Evolutionary conservation across 495 filamentous ascomycete species (phyloP), one percentile per base, ranked within the genome.

Genomic region (Neurospora intermedia): DNA sequence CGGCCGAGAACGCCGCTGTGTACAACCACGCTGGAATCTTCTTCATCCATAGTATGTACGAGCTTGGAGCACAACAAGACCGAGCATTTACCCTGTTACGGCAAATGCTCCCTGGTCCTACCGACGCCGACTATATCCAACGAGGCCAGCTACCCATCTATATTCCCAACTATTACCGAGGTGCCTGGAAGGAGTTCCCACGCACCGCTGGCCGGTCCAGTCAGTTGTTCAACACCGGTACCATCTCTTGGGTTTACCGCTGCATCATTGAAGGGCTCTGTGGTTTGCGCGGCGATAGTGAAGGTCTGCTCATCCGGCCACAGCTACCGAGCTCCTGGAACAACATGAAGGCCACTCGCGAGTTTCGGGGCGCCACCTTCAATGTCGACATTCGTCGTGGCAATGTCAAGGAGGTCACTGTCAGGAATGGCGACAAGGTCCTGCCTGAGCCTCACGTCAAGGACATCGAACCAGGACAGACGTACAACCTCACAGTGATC

Each of bases 81-180:
- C 83, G 85, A 11, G 87, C 87, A 20, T 88, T 83, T 76, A 80
- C 77, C 11, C 76, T 83, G 8, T 79, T 88, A 10, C 82, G 87
- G 4, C 84, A 87, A 77, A 82, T 88, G 75, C 78, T 88, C 18
- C 87, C 87, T 1, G 87, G 87, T 8, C 87, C 87, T 1, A 77
- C 70, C 69, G 82, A 86, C 42, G 81, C 80, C 42, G 87, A 88
- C 74, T 88, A 88, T 75, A 69, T 82, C 35, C 84, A 85, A 76
- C 82, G 87, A 20, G 87, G 87, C 9, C 87, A 88, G 78, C 77
- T 88, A 69, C 87, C 87, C 43, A 81, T 88, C 38, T 88, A 84
- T 74, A 85, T 88, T 18, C 87, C 87, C 31, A 88, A 88, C 74
- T 88, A 88, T 75, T 88, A 88, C 76, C 85, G 87, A 42, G 87